Evolutionary conservation across 305 asterid species (phyloP).

Genomic region (Solanum hybrid): DNA sequence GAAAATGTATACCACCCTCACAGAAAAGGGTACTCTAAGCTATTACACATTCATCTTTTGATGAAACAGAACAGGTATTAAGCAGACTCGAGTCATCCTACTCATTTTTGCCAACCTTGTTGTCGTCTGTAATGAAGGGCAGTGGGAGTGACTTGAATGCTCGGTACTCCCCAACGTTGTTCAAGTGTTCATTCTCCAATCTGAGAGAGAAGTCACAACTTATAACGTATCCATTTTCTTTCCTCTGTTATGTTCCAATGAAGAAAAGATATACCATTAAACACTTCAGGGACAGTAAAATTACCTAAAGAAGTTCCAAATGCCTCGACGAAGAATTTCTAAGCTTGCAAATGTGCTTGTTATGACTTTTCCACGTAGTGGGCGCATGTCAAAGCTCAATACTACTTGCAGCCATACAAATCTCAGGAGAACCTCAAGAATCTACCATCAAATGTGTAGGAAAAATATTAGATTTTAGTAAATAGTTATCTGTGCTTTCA

Average conservation of each 20-base stretch:
- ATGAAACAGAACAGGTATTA: background rate
- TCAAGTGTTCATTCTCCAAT: slow-evolving; percentile 68
- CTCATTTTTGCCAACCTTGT: slow-evolving; percentile 34
- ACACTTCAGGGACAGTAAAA: background rate
- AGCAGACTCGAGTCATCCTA: background rate
- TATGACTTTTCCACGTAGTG: slow-evolving; percentile 41
- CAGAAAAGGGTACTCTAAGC: background rate
- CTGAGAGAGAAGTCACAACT: slow-evolving; percentile 12
- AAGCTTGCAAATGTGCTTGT: slow-evolving; percentile 44
- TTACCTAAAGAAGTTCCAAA: slow-evolving; percentile 90
- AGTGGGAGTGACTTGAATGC: slow-evolving; percentile 70
- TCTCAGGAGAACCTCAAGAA: slow-evolving; percentile 52
- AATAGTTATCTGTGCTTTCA: background rate
- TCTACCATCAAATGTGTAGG: slow-evolving; percentile 25
- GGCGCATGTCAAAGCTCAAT: slow-evolving; percentile 38
- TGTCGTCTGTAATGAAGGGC: slow-evolving; percentile 44
- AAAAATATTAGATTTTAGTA: background rate
- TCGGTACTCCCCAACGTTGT: slow-evolving; percentile 61
- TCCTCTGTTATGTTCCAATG: background rate
- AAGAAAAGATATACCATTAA: background rate
- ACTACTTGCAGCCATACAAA: slow-evolving; percentile 75
- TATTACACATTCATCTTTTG: background rate
- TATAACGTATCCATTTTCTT: background rate
- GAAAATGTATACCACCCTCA: background rate
- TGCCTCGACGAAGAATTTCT: slow-evolving; percentile 73